These are phyloP conservation scores for Diaporthe aspalathi DNA, from an alignment of 2,329 filamentous ascomycete species.

Conservation along the genomic window DNA sequence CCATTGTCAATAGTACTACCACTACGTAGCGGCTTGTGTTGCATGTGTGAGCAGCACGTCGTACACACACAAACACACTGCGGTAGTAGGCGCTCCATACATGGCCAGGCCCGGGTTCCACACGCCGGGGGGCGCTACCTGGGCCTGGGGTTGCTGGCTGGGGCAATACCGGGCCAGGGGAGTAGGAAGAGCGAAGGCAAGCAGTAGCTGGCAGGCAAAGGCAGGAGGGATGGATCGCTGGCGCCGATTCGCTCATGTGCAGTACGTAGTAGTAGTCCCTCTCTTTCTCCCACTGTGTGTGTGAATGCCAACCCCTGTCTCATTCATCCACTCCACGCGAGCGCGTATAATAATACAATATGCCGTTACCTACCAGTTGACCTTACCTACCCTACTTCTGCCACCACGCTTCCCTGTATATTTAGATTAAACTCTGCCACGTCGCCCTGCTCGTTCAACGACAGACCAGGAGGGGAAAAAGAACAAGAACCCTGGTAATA, in stretches of 20 bases:
- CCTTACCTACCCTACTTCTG: too few relatives aligned
- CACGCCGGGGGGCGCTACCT: too few relatives aligned
- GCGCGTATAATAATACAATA: too few relatives aligned
- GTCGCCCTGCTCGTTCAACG: background rate
- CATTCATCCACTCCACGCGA: background rate
- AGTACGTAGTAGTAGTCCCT: background rate
- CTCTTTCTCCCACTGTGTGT: background rate
- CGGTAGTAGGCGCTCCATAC: slow-evolving; percentile 14
- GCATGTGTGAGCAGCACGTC: background rate
- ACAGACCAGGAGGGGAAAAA: too few relatives aligned
- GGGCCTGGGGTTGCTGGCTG: too few relatives aligned
- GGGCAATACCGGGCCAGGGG: too few relatives aligned
- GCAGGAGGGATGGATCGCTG: slow-evolving; percentile 2
- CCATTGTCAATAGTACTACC: background rate
- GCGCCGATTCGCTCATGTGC: slow-evolving; percentile 14
- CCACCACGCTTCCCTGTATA: background rate
- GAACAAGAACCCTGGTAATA: too few relatives aligned
- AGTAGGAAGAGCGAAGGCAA: background rate
- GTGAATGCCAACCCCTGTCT: background rate
- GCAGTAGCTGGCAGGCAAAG: background rate
- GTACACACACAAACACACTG: background rate
- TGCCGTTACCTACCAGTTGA: too few relatives aligned
- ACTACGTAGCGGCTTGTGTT: too few relatives aligned
- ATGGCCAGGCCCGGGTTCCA: background rate
- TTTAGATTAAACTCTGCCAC: slow-evolving; percentile 1